phyloP scores from a whole-genome alignment of 192 early-diverging fungal species.

The Rhizophagus sp. region DNA sequence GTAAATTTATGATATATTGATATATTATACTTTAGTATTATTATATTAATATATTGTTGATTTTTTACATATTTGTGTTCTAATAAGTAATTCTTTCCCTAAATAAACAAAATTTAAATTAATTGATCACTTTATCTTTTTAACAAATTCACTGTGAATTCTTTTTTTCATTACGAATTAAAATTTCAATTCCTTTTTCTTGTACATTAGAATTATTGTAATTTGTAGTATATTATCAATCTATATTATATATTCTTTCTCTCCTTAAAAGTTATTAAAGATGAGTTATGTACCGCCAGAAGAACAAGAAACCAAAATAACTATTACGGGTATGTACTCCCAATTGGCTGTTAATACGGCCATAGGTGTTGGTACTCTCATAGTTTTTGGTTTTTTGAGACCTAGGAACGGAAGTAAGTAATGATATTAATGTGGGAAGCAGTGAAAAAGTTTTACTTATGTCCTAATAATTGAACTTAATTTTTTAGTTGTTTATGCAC shows the following conservation, averaged over 20 bases:
- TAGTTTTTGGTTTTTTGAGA: constrained; percentile 59
- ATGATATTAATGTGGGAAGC: constrained; percentile 10
- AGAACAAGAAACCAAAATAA: neutral
- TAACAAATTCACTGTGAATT: too few species aligned
- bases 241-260: neutral
- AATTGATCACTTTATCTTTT: too few species aligned
- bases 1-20: too few species aligned
- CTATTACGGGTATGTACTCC: constrained; percentile 56
- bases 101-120: too few species aligned
- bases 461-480: neutral
- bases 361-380: constrained; percentile 51
- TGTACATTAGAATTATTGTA: too few species aligned
- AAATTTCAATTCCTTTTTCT: too few species aligned
- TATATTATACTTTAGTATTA: too few species aligned
- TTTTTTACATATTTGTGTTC: too few species aligned
- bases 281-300: neutral
- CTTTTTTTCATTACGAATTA: too few species aligned
- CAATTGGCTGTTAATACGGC: constrained; percentile 65
- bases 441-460: neutral
- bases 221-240: too few species aligned
- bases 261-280: neutral
- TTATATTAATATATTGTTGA: too few species aligned
- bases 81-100: too few species aligned
- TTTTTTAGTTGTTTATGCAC: constrained; percentile 50
- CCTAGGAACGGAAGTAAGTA: constrained; percentile 61